These are phyloP conservation scores for Ganoderma lingzhi DNA, from an alignment of 1,284 basidiomycete genomes.

Conservation along the genomic window DNA sequence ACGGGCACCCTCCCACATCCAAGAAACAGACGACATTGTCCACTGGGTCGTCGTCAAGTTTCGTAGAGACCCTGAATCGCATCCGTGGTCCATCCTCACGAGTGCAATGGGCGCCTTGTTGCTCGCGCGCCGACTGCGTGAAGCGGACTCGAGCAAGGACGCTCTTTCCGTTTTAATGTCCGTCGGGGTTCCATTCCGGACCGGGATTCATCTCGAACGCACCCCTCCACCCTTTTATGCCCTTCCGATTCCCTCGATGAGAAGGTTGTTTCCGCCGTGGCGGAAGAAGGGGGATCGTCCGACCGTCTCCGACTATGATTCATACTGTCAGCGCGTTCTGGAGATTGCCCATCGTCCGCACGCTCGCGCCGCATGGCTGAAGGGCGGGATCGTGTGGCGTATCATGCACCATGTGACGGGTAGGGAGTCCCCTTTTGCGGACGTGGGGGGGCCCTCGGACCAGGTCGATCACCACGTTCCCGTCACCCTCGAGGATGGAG, in stretches of 20 bases:
- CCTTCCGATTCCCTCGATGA: too few species aligned
- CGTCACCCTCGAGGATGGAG: neutral
- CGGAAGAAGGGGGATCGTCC: neutral
- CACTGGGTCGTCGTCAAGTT: too few species aligned
- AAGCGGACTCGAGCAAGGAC: too few species aligned
- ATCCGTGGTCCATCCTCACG: too few species aligned
- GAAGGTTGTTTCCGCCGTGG: neutral
- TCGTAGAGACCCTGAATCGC: too few species aligned
- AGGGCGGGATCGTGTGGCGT: neutral
- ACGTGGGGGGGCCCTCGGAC: neutral
- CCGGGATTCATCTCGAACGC: neutral
- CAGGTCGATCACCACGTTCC: neutral
- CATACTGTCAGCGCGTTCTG: neutral
- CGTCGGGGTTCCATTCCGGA: too few species aligned
- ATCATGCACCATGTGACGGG: neutral
- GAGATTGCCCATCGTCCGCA: neutral
- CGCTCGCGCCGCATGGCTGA: neutral
- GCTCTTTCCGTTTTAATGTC: too few species aligned
- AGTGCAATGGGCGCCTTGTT: too few species aligned
- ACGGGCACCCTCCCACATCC: too few species aligned
- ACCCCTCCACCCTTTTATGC: neutral
- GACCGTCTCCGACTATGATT: neutral
- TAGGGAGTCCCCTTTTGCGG: neutral
- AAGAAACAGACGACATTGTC: too few species aligned
- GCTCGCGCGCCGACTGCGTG: too few species aligned